These are phyloP conservation scores for Biscogniauxia sp. DNA, from an alignment of 2,329 filamentous ascomycete genomes.

Conservation along the genomic window DNA sequence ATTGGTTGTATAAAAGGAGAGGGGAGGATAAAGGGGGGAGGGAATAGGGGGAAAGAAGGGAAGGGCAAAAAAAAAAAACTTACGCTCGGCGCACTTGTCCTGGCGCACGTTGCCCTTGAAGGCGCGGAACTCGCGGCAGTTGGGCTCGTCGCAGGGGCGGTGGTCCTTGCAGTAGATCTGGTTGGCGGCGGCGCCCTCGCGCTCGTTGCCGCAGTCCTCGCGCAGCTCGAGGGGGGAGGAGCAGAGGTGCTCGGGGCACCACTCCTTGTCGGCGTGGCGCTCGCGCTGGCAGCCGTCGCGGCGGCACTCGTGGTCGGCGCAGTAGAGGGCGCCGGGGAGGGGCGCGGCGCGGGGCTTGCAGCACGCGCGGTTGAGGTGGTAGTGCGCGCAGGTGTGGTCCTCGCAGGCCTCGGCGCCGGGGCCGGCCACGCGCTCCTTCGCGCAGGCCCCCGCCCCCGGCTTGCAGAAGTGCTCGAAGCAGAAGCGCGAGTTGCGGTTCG, in stretches of 20 bases:
- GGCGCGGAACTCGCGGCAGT: constrained; percentile 12
- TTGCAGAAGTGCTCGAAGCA: constrained; percentile 24
- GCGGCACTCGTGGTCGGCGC: constrained; percentile 24
- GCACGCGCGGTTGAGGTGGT: constrained; percentile 10
- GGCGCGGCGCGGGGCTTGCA: constrained; percentile 14
- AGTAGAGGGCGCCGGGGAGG: constrained; percentile 20
- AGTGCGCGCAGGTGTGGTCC: constrained; percentile 18
- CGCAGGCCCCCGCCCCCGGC: constrained; percentile 9
- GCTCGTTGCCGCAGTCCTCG: constrained; percentile 15
- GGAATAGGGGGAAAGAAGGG: background rate
- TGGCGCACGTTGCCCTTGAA: constrained; percentile 5
- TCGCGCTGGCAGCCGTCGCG: constrained; percentile 8
- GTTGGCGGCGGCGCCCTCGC: constrained; percentile 15
- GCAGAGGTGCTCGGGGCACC: constrained; percentile 23
- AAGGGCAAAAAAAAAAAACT: constrained; percentile 3
- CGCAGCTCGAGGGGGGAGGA: constrained; percentile 11
- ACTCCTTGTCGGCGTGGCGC: constrained; percentile 8
- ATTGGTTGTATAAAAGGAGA: background rate
- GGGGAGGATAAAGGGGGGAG: background rate
- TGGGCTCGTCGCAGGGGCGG: constrained; percentile 9
- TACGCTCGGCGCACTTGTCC: constrained; percentile 21
- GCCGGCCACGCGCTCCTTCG: constrained; percentile 11
- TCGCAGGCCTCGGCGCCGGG: constrained; percentile 13
- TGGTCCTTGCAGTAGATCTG: constrained; percentile 21
- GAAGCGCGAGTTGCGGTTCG: constrained; percentile 23